These are phyloP conservation scores for Ogataea wickerhamii DNA, from an alignment of 805 yeast species.

Conservation along the genomic window DNA sequence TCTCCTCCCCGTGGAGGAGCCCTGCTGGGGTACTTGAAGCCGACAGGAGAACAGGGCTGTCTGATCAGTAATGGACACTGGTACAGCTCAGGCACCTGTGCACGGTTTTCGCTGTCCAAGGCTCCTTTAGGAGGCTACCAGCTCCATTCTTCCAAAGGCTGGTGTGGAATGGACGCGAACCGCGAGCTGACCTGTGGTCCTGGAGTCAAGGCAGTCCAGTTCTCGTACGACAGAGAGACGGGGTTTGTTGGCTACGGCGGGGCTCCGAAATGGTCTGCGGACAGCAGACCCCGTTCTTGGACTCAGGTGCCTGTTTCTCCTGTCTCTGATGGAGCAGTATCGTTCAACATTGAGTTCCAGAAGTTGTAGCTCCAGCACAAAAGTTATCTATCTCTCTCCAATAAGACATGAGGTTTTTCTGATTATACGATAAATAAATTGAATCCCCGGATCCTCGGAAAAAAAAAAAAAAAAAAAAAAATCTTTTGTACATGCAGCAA, in stretches of 20 bases:
- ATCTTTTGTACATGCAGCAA: no score
- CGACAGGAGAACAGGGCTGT: slow-evolving; percentile 61
- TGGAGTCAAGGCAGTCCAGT: slow-evolving; percentile 47
- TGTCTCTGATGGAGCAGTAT: slow-evolving; percentile 37
- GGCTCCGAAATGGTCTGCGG: slow-evolving; percentile 55
- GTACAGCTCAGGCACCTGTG: slow-evolving; percentile 83
- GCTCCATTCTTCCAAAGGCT: slow-evolving; percentile 67
- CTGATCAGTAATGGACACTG: slow-evolving; percentile 83
- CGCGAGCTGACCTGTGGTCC: slow-evolving; percentile 32
- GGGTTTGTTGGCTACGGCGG: slow-evolving; percentile 60
- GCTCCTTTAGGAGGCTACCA: slow-evolving; percentile 73
- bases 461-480: no score
- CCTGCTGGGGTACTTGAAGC: slow-evolving; percentile 45
- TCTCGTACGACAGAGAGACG: slow-evolving; percentile 46
- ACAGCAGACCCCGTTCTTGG: slow-evolving; percentile 38
- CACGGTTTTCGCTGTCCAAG: slow-evolving; percentile 57
- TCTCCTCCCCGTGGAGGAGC: slow-evolving; percentile 33
- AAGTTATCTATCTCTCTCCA: no score
- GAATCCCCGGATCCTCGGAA: no score
- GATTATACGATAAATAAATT: no score
- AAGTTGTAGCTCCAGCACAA: no score
- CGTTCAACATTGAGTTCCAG: slow-evolving; percentile 37
- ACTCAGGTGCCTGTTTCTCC: slow-evolving; percentile 48
- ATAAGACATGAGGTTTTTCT: no score
- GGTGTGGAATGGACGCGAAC: slow-evolving; percentile 49